Base-by-base conservation (phyloP, 2,329 filamentous ascomycete genomes). In the Trichoderma sp. region DNA sequence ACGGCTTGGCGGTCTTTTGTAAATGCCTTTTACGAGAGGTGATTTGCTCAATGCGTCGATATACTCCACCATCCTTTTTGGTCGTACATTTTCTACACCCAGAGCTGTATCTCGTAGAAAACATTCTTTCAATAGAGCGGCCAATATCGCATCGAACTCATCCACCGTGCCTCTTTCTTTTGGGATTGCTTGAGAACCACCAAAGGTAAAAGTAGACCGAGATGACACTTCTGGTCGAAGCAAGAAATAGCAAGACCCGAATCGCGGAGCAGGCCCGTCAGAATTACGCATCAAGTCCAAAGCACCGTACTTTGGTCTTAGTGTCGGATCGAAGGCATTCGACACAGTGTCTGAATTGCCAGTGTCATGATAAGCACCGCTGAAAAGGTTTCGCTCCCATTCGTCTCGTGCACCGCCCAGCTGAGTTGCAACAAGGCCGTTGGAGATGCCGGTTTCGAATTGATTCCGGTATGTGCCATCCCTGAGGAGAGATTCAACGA, bases 361-460 rank as follows among this genome's bases (percentile, higher is more conserved):
- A 24, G 24, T 32, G 14, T 61, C 61, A 47, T 75, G 73, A 71
- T 68, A 72, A 6, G 64, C 70, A 4, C 70, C 70, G 18, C 51
- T 26, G 21, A 68, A 72, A 15, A 72, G 70, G 7, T 12, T 43
- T 26, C 70, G 32, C 32, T 72, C 70, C 70, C 70, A 76, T 18
- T 71, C 63, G n/a, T 76, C 75, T 8, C 73, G 66, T 3, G 53
- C 30, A 6, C 73, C 71, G 12, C 74, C 74, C 4, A 72, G 32
- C 2, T 71, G 60, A 9, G 68, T 67, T 4, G 73, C 57, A 21
- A 75, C 72, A 11, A 74, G 65, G 12, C 75, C 73, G 14, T 76
- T 76, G 21, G 74, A 76, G 43, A 75, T 75, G 18, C 73, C 70
- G 5, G 75, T 75, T 62, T 76, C 73, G 30, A 75, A 76, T 32